Base-by-base conservation (phyloP, 2,329 filamentous ascomycete genomes). In the Fusarium pseudograminearum region DNA sequence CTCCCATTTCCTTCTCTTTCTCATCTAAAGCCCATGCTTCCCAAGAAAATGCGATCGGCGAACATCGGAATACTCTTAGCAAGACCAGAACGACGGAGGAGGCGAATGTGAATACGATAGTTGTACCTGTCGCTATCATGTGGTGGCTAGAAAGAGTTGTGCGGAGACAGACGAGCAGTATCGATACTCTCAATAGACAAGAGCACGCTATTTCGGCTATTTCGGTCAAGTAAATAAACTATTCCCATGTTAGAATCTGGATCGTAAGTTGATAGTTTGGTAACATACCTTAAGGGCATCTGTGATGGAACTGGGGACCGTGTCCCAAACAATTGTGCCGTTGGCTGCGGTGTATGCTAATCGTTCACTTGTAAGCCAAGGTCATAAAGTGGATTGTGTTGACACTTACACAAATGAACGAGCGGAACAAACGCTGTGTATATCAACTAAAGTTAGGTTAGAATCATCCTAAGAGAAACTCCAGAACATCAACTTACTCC, bases 51-150 rank as follows among this genome's bases (percentile, higher is more conserved):
- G 80, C 73, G 57, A 78, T 72, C 1, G 76, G 76, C 4, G 55
- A 59, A 74, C 84, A 85, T 62, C 84, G 80, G 24, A 84, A 80
- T 46, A 84, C 74, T 34, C 73, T 79, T 26, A 81, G 71, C 20
- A 82, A 72, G 12, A 79, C 67, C 45, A 83, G 73, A 7, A 78
- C 75, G 2, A 79, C 52, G 16, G 80, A 78, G 48, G 79, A 81
- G 3, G 77, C 34, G 3, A 79, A 31, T 6, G 81, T 76, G 28
- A 81, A 71, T 22, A 66, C 65, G 24, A 83, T 74, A 3, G 79
- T 77, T 15, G 65, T 75, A 69, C 75, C 78, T 12, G 79, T 76
- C 9, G 79, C 58, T 24, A 72, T 71, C n/a, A 76, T 77, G 63
- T 83, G 78, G 3, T 63, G 61, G 7, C 65, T 75, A 6, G 73